Conservation (phyloP, 2,329 filamentous ascomycete genomes). For the Zarea fungicola region DNA sequence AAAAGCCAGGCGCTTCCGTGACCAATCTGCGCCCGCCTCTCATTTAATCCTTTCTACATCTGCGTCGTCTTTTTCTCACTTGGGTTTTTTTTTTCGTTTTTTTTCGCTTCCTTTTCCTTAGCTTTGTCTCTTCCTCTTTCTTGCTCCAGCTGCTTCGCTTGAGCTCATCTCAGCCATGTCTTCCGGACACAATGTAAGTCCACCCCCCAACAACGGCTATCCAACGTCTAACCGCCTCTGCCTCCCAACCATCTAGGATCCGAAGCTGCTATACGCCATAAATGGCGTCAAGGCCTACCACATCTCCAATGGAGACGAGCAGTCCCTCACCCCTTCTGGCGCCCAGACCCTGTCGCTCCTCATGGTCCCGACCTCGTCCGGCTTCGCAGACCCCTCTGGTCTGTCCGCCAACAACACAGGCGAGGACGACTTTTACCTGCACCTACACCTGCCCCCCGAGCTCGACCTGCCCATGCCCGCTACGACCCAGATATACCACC, state of each 20-base stretch:
- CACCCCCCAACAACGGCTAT: not conserved
- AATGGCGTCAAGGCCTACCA: constrained; percentile 88
- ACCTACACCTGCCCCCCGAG: constrained; percentile 90
- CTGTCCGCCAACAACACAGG: constrained; percentile 42
- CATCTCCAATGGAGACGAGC: constrained; percentile 80
- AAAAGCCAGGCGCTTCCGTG: too few species aligned
- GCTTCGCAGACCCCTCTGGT: constrained; percentile 53
- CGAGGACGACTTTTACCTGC: constrained; percentile 94
- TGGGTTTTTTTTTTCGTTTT: too few species aligned
- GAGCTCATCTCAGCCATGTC: constrained; percentile 34
- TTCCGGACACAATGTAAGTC: constrained; percentile 39
- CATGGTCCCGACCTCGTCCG: constrained; percentile 89
- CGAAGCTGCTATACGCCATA: constrained; percentile 65
- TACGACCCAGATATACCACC: constrained; percentile 95
- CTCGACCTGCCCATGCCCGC: constrained; percentile 89
- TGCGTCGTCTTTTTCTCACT: too few species aligned
- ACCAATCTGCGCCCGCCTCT: too few species aligned
- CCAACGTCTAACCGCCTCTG: not conserved
- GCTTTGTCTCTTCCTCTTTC: too few species aligned
- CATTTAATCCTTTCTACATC: too few species aligned
- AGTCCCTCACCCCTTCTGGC: constrained; percentile 74
- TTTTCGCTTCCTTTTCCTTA: too few species aligned
- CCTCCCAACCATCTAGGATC: constrained; percentile 38
- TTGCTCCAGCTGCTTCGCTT: too few species aligned
- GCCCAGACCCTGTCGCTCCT: constrained; percentile 87